Evolutionary conservation across 1,139 yeast species (phyloP), one percentile per base, ranked within the genome.

Genomic region (Diutina sp.): DNA sequence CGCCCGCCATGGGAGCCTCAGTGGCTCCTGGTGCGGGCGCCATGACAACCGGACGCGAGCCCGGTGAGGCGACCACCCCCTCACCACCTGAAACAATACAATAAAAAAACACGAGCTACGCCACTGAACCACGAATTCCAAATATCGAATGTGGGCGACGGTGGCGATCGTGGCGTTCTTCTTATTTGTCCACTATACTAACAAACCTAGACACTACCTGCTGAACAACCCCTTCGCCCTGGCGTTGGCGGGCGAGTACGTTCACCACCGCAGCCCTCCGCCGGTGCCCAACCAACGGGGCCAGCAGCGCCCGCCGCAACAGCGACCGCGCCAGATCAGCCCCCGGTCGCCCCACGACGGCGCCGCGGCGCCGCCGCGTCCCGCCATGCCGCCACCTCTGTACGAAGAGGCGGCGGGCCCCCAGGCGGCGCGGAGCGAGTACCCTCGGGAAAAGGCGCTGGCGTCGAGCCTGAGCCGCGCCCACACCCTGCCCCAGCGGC

Each of bases 341-440:
- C 35, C 35, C n/a, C 18, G 28, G 14, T 35, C 16, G 46, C 54
- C 46, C 8, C 46, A 52, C 32, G 21, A 58, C 56, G 25, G 25
- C 25, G 47, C 46, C 29, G 60, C 62, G 7, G 62, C 67, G 3
- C 62, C 66, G 5, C 72, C 86, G 3, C 14, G 51, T 21, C 51
- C 51, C 11, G 51, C 51, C 16, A 21, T 47, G 8, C 51, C 52
- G 14, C 41, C 77, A 21, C 90, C 91, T 6, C 74, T 88, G 0
- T 85, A 85, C 65, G 89, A 84, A 61, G 91, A 85, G 63, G 86
- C 78, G 21, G 83, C 88, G 1, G 84, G 83, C n/a, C 67, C 69
- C 16, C 77, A 73, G 46, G 67, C 69, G 38, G 67, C 69, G 12
- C 67, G 69, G 57, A 67, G 67, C 55, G 82, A 79, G 56, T 79